Evolutionary conservation across 495 filamentous ascomycete species (phyloP).

Genomic region (Astrothelium macrocarpum): DNA sequence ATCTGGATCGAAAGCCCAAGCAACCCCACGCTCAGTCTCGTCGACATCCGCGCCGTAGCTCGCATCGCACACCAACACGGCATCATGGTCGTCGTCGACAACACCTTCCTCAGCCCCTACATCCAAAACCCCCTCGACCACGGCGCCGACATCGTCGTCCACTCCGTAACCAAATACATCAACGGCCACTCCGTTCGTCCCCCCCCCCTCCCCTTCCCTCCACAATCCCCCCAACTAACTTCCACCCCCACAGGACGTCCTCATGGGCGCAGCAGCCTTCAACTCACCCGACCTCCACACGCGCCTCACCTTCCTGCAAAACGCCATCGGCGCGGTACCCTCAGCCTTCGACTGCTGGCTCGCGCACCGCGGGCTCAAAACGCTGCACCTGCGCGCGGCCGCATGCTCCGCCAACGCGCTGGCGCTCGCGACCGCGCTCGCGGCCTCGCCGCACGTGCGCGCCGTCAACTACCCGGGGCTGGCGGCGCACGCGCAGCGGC

Average conservation of each 20-base stretch:
- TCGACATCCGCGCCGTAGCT: conserved; percentile 81
- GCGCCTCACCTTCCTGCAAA: conserved; percentile 82
- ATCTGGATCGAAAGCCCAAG: conserved; percentile 96
- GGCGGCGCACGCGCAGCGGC: conserved; percentile 72
- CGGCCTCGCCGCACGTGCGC: conserved; percentile 70
- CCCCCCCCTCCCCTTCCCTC: conserved; percentile 84
- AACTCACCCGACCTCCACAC: conserved; percentile 70
- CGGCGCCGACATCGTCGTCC: conserved; percentile 95
- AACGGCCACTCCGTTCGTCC: conserved; percentile 64
- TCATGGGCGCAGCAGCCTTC: conserved; percentile 97
- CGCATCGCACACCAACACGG: conserved; percentile 75
- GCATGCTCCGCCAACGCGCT: conserved; percentile 77
- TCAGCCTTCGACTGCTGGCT: conserved; percentile 97
- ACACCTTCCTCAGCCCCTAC: conserved; percentile 95
- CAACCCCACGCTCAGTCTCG: conserved; percentile 85
- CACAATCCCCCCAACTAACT: conserved; percentile 99
- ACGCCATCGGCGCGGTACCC: conserved; percentile 91
- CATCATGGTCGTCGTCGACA: conserved; percentile 93
- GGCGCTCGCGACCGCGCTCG: conserved; percentile 64
- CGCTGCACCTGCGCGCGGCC: conserved; percentile 81
- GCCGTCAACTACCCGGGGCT: conserved; percentile 93
- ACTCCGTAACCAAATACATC: conserved; percentile 99
- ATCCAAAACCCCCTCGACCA: conserved; percentile 91
- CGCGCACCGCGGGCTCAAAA: conserved; percentile 96
- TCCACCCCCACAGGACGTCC: conserved; percentile 93